phyloP scores from a whole-genome alignment of 1,139 yeast genomes.

The Magnusiomyces tetraspermus region DNA sequence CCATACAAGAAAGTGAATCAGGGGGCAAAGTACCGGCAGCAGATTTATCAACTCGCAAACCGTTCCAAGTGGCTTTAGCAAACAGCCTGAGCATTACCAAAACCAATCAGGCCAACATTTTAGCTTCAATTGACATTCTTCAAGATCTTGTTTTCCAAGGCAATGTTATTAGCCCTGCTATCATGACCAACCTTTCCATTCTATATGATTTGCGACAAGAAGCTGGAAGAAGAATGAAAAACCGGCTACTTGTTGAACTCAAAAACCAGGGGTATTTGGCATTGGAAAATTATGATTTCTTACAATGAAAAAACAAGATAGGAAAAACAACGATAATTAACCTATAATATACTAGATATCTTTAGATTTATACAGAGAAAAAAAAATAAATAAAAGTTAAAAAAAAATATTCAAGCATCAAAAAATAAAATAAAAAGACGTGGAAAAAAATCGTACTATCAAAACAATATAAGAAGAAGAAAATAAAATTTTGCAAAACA shows the following conservation, averaged over 20 bases:
- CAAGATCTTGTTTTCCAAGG: slow-evolving; percentile 20
- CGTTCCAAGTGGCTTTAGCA: slow-evolving; percentile 3
- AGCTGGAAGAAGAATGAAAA: slow-evolving; percentile 15
- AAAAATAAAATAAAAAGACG: too few relatives aligned
- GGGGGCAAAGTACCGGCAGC: neutral
- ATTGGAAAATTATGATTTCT: slow-evolving; percentile 13
- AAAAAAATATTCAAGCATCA: neutral
- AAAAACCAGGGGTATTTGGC: slow-evolving; percentile 11
- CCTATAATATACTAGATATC: too few relatives aligned
- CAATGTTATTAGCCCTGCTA: slow-evolving; percentile 18
- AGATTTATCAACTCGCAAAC: neutral
- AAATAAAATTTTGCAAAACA: too few relatives aligned
- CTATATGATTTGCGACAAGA: slow-evolving; percentile 26
- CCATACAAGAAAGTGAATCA: neutral
- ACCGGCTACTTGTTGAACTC: slow-evolving; percentile 5
- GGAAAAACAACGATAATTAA: neutral
- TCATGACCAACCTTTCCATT: slow-evolving; percentile 24
- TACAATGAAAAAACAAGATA: neutral
- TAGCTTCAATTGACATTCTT: slow-evolving; percentile 36
- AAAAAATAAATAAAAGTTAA: neutral
- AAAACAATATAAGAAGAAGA: too few relatives aligned
- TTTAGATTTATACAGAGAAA: neutral
- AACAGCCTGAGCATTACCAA: slow-evolving; percentile 24
- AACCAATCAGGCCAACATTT: slow-evolving; percentile 36
- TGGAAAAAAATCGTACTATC: too few relatives aligned